Percentiles rank a stretch among this genome's conserved stretches.
These are phyloP conservation scores for Dipteronia dyeriana DNA, from an alignment of 345 rosid species.

Conservation along the genomic window DNA sequence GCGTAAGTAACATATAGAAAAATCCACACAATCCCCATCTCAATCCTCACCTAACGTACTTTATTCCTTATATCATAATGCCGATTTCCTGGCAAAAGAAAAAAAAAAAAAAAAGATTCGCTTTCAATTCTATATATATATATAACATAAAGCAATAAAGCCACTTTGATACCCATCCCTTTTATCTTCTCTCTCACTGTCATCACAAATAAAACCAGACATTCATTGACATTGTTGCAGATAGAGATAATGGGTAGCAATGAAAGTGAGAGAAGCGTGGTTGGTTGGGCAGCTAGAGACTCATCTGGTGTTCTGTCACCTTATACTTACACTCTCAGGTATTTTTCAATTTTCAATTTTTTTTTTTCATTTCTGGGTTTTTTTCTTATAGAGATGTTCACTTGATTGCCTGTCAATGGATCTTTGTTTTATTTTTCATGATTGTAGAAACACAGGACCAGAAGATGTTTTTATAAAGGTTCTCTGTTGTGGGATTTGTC, in stretches of 20 bases:
- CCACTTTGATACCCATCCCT: not conserved
- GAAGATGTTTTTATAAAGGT: conserved; percentile 68
- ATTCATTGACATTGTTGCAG: not conserved
- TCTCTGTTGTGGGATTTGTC: conserved; percentile 70
- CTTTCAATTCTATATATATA: not conserved
- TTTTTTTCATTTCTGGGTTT: not conserved
- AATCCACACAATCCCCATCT: not conserved
- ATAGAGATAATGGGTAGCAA: conserved; percentile 45
- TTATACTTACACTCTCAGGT: conserved; percentile 67
- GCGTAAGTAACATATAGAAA: not conserved
- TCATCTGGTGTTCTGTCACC: conserved; percentile 73
- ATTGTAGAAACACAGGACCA: conserved; percentile 62
- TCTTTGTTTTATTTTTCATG: not conserved
- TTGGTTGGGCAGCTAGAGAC: conserved; percentile 83
- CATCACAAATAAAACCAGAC: not conserved
- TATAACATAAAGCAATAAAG: not conserved
- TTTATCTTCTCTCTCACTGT: not conserved
- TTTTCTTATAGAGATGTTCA: not conserved
- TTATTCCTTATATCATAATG: not conserved
- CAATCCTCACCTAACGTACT: not conserved
- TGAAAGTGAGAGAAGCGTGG: conserved; percentile 45
- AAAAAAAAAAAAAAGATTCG: not conserved
- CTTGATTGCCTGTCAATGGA: not conserved
- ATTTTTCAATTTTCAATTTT: not conserved
- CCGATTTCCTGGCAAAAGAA: not conserved